Evolutionary conservation across 768 basidiomycete genomes (phyloP).

Genomic region (Serendipita indica): DNA sequence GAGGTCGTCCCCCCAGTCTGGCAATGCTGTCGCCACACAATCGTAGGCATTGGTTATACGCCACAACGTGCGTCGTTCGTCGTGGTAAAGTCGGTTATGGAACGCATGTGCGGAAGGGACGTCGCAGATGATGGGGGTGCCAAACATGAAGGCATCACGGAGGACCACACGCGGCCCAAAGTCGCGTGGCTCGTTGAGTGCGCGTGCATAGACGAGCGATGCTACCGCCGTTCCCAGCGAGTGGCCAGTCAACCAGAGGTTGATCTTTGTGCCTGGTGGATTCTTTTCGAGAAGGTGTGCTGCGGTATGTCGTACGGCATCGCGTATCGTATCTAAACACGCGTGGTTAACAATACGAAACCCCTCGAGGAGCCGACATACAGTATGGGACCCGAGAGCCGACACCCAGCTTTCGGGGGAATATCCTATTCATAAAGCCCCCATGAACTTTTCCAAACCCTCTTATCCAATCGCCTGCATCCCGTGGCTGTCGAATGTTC

Average conservation of each 20-base stretch:
- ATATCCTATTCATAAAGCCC: constrained; percentile 16
- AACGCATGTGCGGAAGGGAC: constrained; percentile 16
- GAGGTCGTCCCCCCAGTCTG: constrained; percentile 14
- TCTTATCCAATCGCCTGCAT: constrained; percentile 15
- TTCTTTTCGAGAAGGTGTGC: constrained; percentile 10
- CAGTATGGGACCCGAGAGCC: constrained; percentile 16
- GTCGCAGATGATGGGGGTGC: constrained; percentile 17
- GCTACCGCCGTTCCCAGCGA: constrained; percentile 17
- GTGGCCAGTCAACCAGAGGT: constrained; percentile 14
- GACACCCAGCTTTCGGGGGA: constrained; percentile 13
- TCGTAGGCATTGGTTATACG: constrained; percentile 15
- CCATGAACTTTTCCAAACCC: constrained; percentile 17
- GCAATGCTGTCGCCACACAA: constrained; percentile 14
- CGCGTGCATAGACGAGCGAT: constrained; percentile 16
- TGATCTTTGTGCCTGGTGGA: constrained; percentile 15
- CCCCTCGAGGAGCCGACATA: neutral
- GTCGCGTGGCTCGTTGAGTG: constrained; percentile 15
- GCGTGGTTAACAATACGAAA: neutral
- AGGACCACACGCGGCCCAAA: constrained; percentile 13
- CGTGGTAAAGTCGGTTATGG: constrained; percentile 17
- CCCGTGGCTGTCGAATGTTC: too few relatives aligned
- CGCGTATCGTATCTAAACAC: constrained; percentile 13
- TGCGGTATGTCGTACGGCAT: constrained; percentile 13
- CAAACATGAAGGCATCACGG: constrained; percentile 17
- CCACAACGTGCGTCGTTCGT: constrained; percentile 16